A percentile compares a stretch with the other conserved stretches of the same genome.
Conservation (phyloP, 106 monocot genomes). For the Amphibolis antarctica region DNA sequence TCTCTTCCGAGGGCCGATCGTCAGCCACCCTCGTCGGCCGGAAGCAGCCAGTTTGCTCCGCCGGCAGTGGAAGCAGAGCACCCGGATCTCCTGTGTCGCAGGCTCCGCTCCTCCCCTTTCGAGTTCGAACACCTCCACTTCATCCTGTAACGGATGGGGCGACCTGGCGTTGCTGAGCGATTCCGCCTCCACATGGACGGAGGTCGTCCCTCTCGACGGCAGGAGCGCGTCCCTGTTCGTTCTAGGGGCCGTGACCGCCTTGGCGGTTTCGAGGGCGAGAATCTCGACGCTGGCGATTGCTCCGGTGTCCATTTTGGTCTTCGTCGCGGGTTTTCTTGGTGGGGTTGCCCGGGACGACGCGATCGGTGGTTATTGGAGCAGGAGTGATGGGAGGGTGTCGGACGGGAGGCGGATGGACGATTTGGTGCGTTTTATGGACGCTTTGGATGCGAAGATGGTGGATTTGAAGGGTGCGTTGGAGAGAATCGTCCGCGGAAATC, state of each 20-base stretch:
- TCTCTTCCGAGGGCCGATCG: too few species aligned
- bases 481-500: slow-evolving; percentile 9
- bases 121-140: too few species aligned
- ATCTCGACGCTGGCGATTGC: slow-evolving; percentile 32
- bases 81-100: slow-evolving; percentile 8
- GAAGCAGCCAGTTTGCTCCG: too few species aligned
- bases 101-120: slow-evolving; percentile 13
- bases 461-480: slow-evolving; percentile 33
- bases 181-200: neutral
- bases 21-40: too few species aligned
- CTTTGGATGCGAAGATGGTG: slow-evolving; percentile 23
- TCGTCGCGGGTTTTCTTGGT: slow-evolving; percentile 27
- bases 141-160: slow-evolving; percentile 56
- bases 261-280: slow-evolving; percentile 52
- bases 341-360: slow-evolving; percentile 14
- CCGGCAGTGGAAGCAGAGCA: too few species aligned
- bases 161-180: slow-evolving; percentile 26
- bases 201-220: slow-evolving; percentile 20
- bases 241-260: slow-evolving; percentile 44
- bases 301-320: slow-evolving; percentile 34
- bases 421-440: slow-evolving; percentile 31
- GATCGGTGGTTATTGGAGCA: neutral
- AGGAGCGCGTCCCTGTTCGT: slow-evolving; percentile 38
- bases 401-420: slow-evolving; percentile 11
- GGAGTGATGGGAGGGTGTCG: slow-evolving; percentile 4